phyloP scores from a whole-genome alignment of 2,329 filamentous ascomycete genomes.

The Sarocladium oryzae region DNA sequence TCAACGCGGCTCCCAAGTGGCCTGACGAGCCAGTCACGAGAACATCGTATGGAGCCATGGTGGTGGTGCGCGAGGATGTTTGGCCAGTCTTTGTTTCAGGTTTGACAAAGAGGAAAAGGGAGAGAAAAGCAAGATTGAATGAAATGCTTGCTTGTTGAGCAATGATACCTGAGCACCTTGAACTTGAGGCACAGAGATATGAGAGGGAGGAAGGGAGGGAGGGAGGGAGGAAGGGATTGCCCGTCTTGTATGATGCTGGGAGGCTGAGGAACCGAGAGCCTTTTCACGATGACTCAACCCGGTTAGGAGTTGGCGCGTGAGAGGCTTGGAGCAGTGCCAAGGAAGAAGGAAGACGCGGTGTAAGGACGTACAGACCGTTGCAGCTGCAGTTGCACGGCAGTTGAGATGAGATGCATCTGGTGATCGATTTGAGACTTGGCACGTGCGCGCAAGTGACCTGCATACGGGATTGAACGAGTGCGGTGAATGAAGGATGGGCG shows the following conservation, averaged over 20 bases:
- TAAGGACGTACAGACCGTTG: background rate
- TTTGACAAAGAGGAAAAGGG: background rate
- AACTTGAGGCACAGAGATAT: no score
- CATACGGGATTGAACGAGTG: background rate
- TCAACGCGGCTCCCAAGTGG: slow-evolving; percentile 39
- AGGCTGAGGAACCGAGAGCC: background rate
- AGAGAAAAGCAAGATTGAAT: background rate
- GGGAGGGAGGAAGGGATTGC: background rate
- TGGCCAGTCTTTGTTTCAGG: background rate
- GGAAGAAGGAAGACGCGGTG: background rate
- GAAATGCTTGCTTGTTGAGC: no score
- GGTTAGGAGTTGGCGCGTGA: background rate
- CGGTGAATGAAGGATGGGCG: background rate
- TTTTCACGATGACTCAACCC: slow-evolving; percentile 1
- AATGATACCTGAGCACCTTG: no score
- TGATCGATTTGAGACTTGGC: background rate
- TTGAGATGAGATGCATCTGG: background rate
- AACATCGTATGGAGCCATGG: slow-evolving; percentile 23
- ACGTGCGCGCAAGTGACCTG: background rate
- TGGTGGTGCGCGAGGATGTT: background rate
- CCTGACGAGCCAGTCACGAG: slow-evolving; percentile 41
- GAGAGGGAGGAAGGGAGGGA: background rate
- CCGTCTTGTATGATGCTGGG: no score
- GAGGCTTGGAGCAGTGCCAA: background rate
- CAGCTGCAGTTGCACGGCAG: background rate